Conservation (phyloP, 2,329 filamentous ascomycete genomes). For the Seiridium cupressi region DNA sequence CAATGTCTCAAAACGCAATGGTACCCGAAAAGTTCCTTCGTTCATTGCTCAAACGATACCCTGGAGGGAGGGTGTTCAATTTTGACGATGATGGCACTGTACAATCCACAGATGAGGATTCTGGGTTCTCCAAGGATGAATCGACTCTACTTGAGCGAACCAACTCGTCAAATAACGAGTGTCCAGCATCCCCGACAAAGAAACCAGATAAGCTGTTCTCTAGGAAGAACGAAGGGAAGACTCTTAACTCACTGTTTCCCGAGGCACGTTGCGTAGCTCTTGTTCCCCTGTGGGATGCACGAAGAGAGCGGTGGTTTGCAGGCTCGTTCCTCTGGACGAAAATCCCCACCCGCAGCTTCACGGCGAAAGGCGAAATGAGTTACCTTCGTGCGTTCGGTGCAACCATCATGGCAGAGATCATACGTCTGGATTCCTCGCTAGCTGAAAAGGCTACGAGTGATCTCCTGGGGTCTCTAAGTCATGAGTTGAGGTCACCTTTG, state of each 20-base stretch:
- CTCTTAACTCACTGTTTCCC: slow-evolving; percentile 35
- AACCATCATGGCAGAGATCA: slow-evolving; percentile 56
- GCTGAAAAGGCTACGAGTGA: slow-evolving; percentile 51
- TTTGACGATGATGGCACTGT: slow-evolving; percentile 38
- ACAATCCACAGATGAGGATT: slow-evolving; percentile 20
- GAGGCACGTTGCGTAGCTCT: slow-evolving; percentile 44
- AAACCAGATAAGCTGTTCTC: slow-evolving; percentile 2
- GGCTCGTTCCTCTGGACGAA: slow-evolving; percentile 49
- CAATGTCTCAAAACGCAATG: slow-evolving; percentile 12
- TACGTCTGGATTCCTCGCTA: slow-evolving; percentile 34
- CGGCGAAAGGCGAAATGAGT: slow-evolving; percentile 43
- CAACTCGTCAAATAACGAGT: no score
- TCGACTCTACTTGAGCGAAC: neutral
- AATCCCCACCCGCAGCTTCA: slow-evolving; percentile 38
- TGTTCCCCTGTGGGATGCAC: slow-evolving; percentile 46
- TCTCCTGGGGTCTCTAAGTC: slow-evolving; percentile 57
- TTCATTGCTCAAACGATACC: slow-evolving; percentile 41
- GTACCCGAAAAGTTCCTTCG: slow-evolving; percentile 38
- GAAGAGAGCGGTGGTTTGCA: slow-evolving; percentile 46
- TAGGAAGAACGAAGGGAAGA: slow-evolving; percentile 21
- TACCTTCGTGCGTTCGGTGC: slow-evolving; percentile 50
- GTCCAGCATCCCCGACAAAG: neutral
- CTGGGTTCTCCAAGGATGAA: neutral
- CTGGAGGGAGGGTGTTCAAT: slow-evolving; percentile 44
- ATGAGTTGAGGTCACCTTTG: slow-evolving; percentile 58